Conservation (phyloP, 306 rosid genomes). For the Vachellia pachyceras region DNA sequence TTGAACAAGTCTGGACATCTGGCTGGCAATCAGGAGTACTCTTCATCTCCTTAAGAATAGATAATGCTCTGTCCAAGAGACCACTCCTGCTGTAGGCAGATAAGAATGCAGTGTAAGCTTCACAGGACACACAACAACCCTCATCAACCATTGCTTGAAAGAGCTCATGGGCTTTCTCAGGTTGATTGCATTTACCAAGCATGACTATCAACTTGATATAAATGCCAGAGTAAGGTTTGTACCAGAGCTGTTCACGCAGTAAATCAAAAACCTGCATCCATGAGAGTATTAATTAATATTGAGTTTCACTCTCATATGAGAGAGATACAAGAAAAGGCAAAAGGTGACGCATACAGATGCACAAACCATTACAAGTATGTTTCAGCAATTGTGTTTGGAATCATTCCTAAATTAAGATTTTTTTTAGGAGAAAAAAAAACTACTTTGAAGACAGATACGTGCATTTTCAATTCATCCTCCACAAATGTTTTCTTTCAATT, state of each 20-base stretch:
- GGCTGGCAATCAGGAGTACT: slow-evolving; percentile 73
- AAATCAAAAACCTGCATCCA: slow-evolving; percentile 82
- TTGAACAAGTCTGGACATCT: slow-evolving; percentile 88
- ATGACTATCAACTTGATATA: slow-evolving; percentile 86
- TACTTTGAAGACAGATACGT: neutral
- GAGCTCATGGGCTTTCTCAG: slow-evolving; percentile 77
- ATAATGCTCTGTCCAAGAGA: slow-evolving; percentile 78
- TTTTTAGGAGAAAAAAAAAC: neutral
- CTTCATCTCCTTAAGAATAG: slow-evolving; percentile 81
- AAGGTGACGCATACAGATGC: neutral
- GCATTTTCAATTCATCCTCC: slow-evolving; percentile 6
- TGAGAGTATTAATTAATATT: slow-evolving; percentile 24
- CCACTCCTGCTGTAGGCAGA: slow-evolving; percentile 93
- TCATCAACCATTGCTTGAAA: slow-evolving; percentile 85
- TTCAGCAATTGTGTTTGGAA: slow-evolving; percentile 12
- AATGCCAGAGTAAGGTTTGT: slow-evolving; percentile 72
- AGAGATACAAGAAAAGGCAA: neutral
- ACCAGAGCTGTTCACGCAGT: slow-evolving; percentile 89
- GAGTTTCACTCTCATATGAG: neutral
- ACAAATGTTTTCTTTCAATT: neutral
- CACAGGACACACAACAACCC: slow-evolving; percentile 71
- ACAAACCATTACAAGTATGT: neutral
- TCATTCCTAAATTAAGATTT: neutral
- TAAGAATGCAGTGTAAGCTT: slow-evolving; percentile 84
- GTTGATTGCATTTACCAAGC: slow-evolving; percentile 97